Conservation (phyloP, 1,139 yeast genomes). For the Hansenula sp. region DNA sequence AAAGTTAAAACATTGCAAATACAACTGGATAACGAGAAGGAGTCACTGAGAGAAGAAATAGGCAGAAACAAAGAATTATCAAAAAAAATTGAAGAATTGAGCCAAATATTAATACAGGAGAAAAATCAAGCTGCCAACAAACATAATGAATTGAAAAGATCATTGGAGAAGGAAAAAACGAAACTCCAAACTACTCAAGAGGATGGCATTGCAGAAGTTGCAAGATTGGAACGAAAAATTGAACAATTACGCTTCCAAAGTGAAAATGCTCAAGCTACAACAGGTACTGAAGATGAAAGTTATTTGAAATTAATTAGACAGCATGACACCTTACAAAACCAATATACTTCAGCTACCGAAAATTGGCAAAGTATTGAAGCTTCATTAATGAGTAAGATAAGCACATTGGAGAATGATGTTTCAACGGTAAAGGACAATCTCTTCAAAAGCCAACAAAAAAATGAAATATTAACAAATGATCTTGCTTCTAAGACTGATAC, state of each 20-base stretch:
- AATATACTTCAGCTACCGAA: constrained; percentile 66
- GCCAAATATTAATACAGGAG: constrained; percentile 33
- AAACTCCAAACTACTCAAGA: constrained; percentile 26
- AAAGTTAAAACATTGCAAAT: constrained; percentile 27
- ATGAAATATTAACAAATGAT: constrained; percentile 20
- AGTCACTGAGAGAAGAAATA: constrained; percentile 33
- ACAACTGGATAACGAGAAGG: constrained; percentile 36
- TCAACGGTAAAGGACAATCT: constrained; percentile 6
- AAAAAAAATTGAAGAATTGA: constrained; percentile 38
- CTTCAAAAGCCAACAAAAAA: constrained; percentile 12
- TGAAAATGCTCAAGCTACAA: constrained; percentile 31
- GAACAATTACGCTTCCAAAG: constrained; percentile 37
- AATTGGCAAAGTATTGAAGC: constrained; percentile 67
- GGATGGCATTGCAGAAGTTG: constrained; percentile 42
- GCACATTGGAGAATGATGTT: constrained; percentile 33
- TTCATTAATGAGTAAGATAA: constrained; percentile 43
- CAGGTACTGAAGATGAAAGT: constrained; percentile 24
- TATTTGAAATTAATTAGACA: constrained; percentile 29
- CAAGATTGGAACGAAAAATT: constrained; percentile 34
- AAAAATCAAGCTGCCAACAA: constrained; percentile 35
- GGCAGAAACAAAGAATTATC: constrained; percentile 28
- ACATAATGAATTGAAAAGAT: constrained; percentile 23
- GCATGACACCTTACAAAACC: constrained; percentile 59
- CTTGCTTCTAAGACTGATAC: constrained; percentile 17
- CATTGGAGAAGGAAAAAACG: constrained; percentile 27